Evolutionary conservation across 768 basidiomycete genomes (phyloP).

Genomic region (Serendipita vermifera): DNA sequence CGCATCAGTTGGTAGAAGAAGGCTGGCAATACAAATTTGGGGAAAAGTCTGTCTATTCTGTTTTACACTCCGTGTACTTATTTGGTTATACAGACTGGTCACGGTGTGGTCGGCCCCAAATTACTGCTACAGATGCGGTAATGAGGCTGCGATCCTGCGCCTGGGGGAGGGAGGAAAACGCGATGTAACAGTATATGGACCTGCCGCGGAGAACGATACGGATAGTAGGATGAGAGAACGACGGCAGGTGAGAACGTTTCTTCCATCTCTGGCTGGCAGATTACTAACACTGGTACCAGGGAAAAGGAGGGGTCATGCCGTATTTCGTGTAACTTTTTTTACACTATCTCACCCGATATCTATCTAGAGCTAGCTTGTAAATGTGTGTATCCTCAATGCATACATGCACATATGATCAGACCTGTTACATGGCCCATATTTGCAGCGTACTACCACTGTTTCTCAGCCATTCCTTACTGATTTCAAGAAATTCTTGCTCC

Average conservation of each 20-base stretch:
- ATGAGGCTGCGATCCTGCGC: slow-evolving; percentile 9
- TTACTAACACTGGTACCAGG: background rate
- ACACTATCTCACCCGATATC: too few relatives aligned
- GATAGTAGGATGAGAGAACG: slow-evolving; percentile 5
- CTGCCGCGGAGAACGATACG: slow-evolving; percentile 5
- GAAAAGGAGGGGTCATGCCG: background rate
- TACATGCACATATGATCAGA: too few relatives aligned
- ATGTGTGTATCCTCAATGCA: too few relatives aligned
- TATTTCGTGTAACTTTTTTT: slow-evolving; percentile 8
- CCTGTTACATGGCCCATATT: too few relatives aligned
- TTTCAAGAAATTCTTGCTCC: too few relatives aligned
- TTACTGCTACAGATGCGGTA: slow-evolving; percentile 84
- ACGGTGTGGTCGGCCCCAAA: slow-evolving; percentile 99
- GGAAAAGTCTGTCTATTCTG: slow-evolving; percentile 23
- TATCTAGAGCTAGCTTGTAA: too few relatives aligned
- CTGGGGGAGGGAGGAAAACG: background rate
- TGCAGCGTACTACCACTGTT: too few relatives aligned
- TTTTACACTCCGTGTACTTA: background rate
- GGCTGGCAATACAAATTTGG: slow-evolving; percentile 34
- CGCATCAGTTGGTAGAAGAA: slow-evolving; percentile 97
- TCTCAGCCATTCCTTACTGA: too few relatives aligned
- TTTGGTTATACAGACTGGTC: slow-evolving; percentile 37
- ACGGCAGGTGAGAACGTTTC: background rate
- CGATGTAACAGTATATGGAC: slow-evolving; percentile 1
- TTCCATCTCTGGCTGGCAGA: background rate